Evolutionary conservation across 495 filamentous ascomycete species (phyloP).

Genomic region (Umbilicaria muhlenbergii): DNA sequence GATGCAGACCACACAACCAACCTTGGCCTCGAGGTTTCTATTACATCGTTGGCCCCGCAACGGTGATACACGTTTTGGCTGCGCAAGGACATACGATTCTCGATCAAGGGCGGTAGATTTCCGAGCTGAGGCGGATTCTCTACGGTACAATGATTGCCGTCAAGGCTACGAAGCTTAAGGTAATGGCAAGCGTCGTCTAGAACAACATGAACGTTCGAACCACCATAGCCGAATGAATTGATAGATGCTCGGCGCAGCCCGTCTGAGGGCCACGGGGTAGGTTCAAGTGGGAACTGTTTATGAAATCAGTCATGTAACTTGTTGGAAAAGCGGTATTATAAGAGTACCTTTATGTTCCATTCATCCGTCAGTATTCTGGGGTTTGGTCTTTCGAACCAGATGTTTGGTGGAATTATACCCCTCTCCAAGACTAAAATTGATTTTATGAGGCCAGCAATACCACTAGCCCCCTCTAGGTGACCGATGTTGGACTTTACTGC

Average conservation of each 20-base stretch:
- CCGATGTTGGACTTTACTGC: constrained; percentile 17
- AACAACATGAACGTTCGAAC: constrained; percentile 17
- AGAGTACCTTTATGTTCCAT: constrained; percentile 6
- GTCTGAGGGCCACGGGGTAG: constrained; percentile 10
- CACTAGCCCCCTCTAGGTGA: constrained; percentile 14
- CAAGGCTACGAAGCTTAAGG: constrained; percentile 4
- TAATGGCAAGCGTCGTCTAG: constrained; percentile 20
- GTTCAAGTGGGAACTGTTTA: constrained; percentile 9
- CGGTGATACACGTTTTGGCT: no score
- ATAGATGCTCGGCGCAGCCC: constrained; percentile 18
- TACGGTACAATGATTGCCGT: constrained; percentile 11
- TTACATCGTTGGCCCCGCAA: no score
- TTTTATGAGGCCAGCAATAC: constrained; percentile 38
- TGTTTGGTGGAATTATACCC: constrained; percentile 29
- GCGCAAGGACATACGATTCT: no score
- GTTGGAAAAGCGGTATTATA: no score
- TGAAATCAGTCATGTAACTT: no score
- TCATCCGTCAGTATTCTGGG: constrained; percentile 12
- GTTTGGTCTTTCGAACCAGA: constrained; percentile 26
- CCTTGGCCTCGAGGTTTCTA: no score
- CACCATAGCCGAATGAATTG: constrained; percentile 26
- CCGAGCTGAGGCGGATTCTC: no score
- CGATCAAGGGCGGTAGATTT: no score
- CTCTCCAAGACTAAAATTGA: constrained; percentile 29
- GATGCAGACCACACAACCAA: no score